Base-by-base conservation (phyloP, 2,329 filamentous ascomycete species). In the Dactylellina haptotyla region DNA sequence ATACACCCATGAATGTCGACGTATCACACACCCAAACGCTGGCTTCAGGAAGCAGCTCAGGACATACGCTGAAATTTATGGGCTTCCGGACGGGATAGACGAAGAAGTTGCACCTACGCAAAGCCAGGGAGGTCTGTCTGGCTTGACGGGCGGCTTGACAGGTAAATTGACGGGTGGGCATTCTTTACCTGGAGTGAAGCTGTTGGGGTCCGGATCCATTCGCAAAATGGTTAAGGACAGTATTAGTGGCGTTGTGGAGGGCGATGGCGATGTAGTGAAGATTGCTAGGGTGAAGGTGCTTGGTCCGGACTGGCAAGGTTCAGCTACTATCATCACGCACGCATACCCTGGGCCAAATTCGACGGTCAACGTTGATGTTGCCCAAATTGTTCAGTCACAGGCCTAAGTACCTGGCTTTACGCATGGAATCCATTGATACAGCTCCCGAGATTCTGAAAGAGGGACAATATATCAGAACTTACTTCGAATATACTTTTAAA, bases 171-270 rank as follows among this genome's bases (percentile, higher is more conserved):
- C 46, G 5, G 46, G 46, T 26, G 46, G 46, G n/a, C 23, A 28
- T 14, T 50, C 46, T 26, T 50, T 50, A 25, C 46, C 46, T 14
- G 46, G 46, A 28, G 18, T 9, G 25, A 50, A 50, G 46, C 46
- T 50, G 8, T 30, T 50, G 25, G 23, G 46, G 20, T 4, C 23
- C 14, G 46, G 46, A 50, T 50, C 46, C 16, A 50, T 50, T 28
- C 46, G 46, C n/a, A 20, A 50, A 28, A 50, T 50, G 46, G 46
- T 50, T 25, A 50, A 50, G 46, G 46, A 50, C 23, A 50, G 46
- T 25, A 25, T 50, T 14, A 50, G 20, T 50, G 46, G 46, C 46
- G 23, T 50, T 50, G 30, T 26, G 25, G 46, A 25, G 25, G 46
- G 46, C 23, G 30, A 50, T 16, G 12, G 30, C 20, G 46, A 50